These are phyloP conservation scores for Scheffersomyces quercinus DNA, from an alignment of 1,139 yeast genomes.

Conservation along the genomic window DNA sequence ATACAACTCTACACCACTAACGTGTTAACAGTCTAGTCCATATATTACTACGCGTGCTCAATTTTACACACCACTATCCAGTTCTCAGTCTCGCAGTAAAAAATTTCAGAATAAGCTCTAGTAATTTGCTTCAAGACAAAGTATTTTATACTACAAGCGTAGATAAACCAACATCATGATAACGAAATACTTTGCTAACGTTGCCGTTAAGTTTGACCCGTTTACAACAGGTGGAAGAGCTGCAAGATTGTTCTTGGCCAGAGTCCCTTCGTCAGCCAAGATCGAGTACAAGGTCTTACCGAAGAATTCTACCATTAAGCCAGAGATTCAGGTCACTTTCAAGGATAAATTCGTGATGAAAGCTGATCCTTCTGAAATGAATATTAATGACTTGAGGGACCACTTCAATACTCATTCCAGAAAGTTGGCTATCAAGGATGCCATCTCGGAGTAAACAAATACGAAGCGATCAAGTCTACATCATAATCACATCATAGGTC, in stretches of 20 bases:
- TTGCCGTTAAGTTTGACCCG: constrained; percentile 79
- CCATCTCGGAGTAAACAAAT: constrained; percentile 33
- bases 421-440: constrained; percentile 65
- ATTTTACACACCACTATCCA: not conserved
- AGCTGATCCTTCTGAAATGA: constrained; percentile 61
- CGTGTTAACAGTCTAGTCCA: too few species aligned
- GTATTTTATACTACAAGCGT: not conserved
- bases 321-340: constrained; percentile 71
- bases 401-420: constrained; percentile 71
- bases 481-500: not conserved
- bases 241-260: constrained; percentile 76
- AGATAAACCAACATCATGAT: constrained; percentile 49
- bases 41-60: not conserved
- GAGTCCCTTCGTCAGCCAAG: constrained; percentile 72
- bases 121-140: not conserved
- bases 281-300: constrained; percentile 57
- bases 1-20: too few species aligned
- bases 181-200: constrained; percentile 79
- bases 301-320: constrained; percentile 43
- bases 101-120: not conserved
- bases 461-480: too few species aligned
- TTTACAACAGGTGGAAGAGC: constrained; percentile 72
- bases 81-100: not conserved
- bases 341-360: constrained; percentile 76
- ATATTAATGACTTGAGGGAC: constrained; percentile 55